Base-by-base conservation (phyloP, 352 stramenopile species). In the Elongisporangium anandrum region DNA sequence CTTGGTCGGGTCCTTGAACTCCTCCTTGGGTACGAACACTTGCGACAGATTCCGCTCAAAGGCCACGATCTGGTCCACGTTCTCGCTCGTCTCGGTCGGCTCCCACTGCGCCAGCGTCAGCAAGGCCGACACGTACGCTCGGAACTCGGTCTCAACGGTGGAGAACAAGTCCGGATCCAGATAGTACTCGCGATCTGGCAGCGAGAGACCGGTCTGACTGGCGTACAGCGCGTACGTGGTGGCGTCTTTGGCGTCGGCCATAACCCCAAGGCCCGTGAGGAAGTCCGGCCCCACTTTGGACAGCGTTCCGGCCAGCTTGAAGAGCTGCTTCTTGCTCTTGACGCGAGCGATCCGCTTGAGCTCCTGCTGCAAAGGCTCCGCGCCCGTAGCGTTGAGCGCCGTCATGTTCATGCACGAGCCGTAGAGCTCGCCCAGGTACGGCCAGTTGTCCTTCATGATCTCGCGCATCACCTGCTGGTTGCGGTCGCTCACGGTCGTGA, bases 101-200 rank as follows among this genome's bases (percentile, higher is more conserved):
- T 63, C 73, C 50, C 65, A 87, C 29, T 59, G 89, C 17, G 63
- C 63, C 4, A 98, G 63, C 12, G 69, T 68, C 21, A 97, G 84
- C 55, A 98, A 64, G 19, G 78, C 63, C 12, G 79, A 66, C 24
- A 98, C 69, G 57, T 90, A 92, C 38, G 77, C 77, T 49, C 85
- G 75, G 49, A 97, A 97, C 10, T 75, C 73, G 17, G 69, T 65
- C 12, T 76, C 73, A 20, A 97, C 68, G 9, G 85, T 72, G 26
- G 85, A 64, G 59, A 96, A 97, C 52, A 95, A 76, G 19, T 70
- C 75, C 2, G 78, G 63, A 60, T 98, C 88, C 52, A 97, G 77
- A 66, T 98, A 98, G 60, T 98, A 98, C 65, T 96, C 71, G 3
- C 75, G 79, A 64, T 97, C 89, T 0, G 92, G 92, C 12, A 99